phyloP scores from a whole-genome alignment of 1,139 yeast genomes.

The Fermentozyma sake region DNA sequence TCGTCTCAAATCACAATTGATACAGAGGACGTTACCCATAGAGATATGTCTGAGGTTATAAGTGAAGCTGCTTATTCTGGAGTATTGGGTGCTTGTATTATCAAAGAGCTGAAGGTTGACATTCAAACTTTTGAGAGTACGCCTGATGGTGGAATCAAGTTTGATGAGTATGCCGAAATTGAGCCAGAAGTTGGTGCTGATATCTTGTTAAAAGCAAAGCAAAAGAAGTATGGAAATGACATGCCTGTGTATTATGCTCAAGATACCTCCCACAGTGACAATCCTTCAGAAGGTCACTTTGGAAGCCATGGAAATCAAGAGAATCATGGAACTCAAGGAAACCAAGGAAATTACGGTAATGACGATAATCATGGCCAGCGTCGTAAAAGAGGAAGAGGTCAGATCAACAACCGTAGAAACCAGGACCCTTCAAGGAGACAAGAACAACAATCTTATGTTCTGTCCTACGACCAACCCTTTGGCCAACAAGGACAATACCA shows the following conservation, averaged over 20 bases:
- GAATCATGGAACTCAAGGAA: no score
- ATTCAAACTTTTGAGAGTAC: conserved; percentile 70
- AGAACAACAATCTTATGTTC: no score
- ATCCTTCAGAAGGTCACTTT: no score
- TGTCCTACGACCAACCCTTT: no score
- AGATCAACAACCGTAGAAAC: no score
- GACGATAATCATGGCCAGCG: conserved; percentile 1
- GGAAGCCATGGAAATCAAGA: no score
- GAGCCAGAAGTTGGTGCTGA: conserved; percentile 64
- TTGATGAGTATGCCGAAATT: conserved; percentile 75
- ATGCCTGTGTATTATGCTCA: conserved; percentile 1
- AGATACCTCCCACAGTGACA: no score
- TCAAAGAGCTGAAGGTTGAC: conserved; percentile 59
- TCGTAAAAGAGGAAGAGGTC: not conserved
- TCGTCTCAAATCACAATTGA: conserved; percentile 42
- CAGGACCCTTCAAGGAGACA: no score
- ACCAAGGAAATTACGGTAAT: no score
- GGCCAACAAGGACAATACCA: no score
- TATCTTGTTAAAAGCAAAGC: conserved; percentile 28
- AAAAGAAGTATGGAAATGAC: conserved; percentile 16
- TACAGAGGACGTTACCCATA: conserved; percentile 42
- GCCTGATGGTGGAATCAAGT: conserved; percentile 67
- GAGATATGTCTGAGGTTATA: conserved; percentile 48
- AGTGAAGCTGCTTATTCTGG: conserved; percentile 84
- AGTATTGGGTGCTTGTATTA: conserved; percentile 63